A percentile compares a stretch with the other conserved stretches of the same genome.
Evolutionary conservation across 129 eudicot genomes (phyloP).

Genomic region (Ambrosia trifida): DNA sequence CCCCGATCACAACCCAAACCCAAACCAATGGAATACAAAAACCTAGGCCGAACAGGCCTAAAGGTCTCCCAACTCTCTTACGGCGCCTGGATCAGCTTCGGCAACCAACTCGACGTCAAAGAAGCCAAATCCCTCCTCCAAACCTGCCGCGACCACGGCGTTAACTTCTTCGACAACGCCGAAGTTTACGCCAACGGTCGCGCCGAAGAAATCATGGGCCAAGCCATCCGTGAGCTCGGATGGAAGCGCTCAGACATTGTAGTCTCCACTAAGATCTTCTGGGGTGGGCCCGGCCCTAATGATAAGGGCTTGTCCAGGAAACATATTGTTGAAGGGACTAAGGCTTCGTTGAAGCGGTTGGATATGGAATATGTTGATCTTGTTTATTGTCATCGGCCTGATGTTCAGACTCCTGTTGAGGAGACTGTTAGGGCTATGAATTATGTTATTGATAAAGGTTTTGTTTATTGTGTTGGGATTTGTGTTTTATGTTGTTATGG

Average conservation of each 20-base stretch:
- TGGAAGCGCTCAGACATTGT: conserved; percentile 92
- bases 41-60: conserved; percentile 80
- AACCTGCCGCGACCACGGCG: conserved; percentile 84
- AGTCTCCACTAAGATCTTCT: conserved; percentile 87
- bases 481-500: too few species aligned
- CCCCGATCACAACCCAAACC: conserved; percentile 3
- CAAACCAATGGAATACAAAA: conserved; percentile 78
- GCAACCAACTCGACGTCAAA: conserved; percentile 88
- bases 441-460: conserved; percentile 71
- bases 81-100: conserved; percentile 97
- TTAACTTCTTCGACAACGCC: conserved; percentile 96
- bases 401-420: conserved; percentile 69
- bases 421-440: conserved; percentile 99
- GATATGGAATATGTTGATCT: conserved; percentile 89
- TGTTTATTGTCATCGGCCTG: conserved; percentile 85
- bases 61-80: conserved; percentile 81
- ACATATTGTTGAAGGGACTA: conserved; percentile 76
- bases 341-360: conserved; percentile 61
- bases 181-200: conserved; percentile 97
- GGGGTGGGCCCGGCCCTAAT: conserved; percentile 96
- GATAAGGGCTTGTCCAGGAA: conserved; percentile 82
- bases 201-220: conserved; percentile 96
- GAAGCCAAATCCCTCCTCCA: conserved; percentile 88
- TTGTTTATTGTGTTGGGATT: too few species aligned
- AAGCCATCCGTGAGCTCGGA: conserved; percentile 86